Base-by-base conservation (phyloP, 768 basidiomycete genomes). In the Boletus pseudopeckii region DNA sequence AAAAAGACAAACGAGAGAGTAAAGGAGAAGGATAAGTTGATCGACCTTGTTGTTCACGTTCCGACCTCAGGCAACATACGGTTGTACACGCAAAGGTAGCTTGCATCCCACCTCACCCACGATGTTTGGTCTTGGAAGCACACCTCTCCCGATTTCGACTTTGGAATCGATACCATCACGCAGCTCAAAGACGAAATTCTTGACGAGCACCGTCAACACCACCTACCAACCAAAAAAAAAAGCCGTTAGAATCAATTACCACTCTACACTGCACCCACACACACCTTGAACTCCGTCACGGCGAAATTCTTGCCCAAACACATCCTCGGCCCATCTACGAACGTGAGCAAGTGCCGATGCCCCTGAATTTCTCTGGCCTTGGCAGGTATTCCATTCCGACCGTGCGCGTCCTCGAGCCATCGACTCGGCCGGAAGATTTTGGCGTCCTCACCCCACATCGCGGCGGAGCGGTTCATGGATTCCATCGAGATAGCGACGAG, bases 401-500 rank as follows among this genome's bases (percentile, higher is more conserved):
- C 30, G 8, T 22, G 24, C 17, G 17, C 28, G 1, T 67, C 66
- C 13, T 65, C 64, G 10, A 88, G 70, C 87, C 87, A 90, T 14
- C 86, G 72, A 49, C 82, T 81, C 0, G 86, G 86, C 30, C 76
- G 72, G 63, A 84, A 90, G 24, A 77, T 74, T 22, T 76, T 74
- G 1, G 83, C 78, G 47, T 83, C 79, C 0, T 74, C 62, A 0
- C 87, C 87, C 88, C 87, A 88, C 22, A 85, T 64, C 0, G 64
- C 69, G 43, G 74, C 71, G 5, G 79, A 78, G 7, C 72, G 68
- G 61, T 88, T 86, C 51, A 82, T 73, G 17, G 67, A 70, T 15
- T 67, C 55, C 34, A 84, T 75, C 1, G 80, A 74, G 3, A 77
- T 62, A 8, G 70, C 44, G 14, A 86, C 56, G 1, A 64, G 54